Base-by-base conservation (phyloP, 148 eudicot genomes). In the Heliosperma pusillum region DNA sequence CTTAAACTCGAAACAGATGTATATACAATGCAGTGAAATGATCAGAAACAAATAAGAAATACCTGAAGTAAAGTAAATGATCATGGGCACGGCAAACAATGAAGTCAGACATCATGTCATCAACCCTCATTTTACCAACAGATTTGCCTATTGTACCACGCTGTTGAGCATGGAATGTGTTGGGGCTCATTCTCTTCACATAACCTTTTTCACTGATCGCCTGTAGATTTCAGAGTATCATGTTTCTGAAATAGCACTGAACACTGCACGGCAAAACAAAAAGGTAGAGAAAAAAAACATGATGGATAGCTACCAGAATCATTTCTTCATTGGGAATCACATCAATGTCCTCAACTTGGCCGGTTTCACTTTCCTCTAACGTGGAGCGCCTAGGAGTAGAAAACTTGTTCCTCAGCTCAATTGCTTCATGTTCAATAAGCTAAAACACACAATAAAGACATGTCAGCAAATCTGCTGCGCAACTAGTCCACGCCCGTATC, bases 111-210 rank as follows among this genome's bases (percentile, higher is more conserved):
- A 96, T 92, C 58, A 92, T 77, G 78, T 96, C 97, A 86, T 96
- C 87, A 40, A 89, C 85, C 78, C 97, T 91, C 80, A 96, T 79
- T 83, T 96, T 96, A 64, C 97, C 99, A 62, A 95, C 99, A 45
- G 99, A 96, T 86, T 89, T 96, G 22, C 99, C 99, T 30, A 96
- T 88, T 12, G 99, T 96, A 59, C 99, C 99, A 74, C 99, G 97
- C 52, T 74, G 60, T 85, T 92, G 99, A 76, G 89, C 90, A 75
- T 85, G 89, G 81, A 92, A 92, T 11, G 92, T 92, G 83, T 88
- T 83, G 57, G 99, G 91, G 80, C 84, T 96, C 99, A 96, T 90
- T 71, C 97, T 83, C 81, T 96, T 96, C 25, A 88, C 93, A 87
- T 96, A 96, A 22, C 99, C 99, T 72, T 96, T 96, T 81, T 89